Evolutionary conservation across 306 rosid genomes (phyloP), one percentile per base, ranked within the genome.

Genomic region (Astragalus membranaceus): DNA sequence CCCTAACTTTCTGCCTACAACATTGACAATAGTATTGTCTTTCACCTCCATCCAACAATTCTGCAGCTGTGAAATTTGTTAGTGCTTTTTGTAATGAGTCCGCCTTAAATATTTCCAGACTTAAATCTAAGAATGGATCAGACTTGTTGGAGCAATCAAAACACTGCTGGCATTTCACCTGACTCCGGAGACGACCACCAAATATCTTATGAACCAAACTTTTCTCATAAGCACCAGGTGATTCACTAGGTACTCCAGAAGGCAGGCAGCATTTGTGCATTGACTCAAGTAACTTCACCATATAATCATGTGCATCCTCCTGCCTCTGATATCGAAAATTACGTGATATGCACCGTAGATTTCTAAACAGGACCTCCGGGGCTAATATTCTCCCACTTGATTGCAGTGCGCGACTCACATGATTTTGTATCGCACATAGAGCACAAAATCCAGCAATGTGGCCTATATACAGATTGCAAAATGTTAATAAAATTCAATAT

Each of bases 251-350:
- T 64, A 95, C 85, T 14, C 99, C 99, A 73, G 92, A 87, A 67
- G 99, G 99, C 23, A 95, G 76, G 79, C 99, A 95, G 70, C 99
- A 95, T 77, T 86, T 87, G 81, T 95, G 99, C 99, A 95, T 91
- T 6, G 92, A 91, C 75, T 95, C 99, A 64, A 95, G 91, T 84
- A 95, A 87, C 81, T 95, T 91, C 33, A 95, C 97, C 99, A 95
- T 95, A 88, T 91, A 95, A 72, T 95, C 99, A 37, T 95, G 97
- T 15, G 99, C 99, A 89, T 95, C 97, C 73, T 95, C 99, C 73
- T 95, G 99, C 79, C 99, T 89, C 10, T 91, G 83, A 74, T 83
- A 87, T 16, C 86, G 83, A 44, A 95, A 95, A 81, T 87, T 91
- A 39, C 99, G 79, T 50, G 99, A 95, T 80, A 95, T 89, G 69